Conservation (phyloP, 805 yeast species). For the Alloascoidea africana region DNA sequence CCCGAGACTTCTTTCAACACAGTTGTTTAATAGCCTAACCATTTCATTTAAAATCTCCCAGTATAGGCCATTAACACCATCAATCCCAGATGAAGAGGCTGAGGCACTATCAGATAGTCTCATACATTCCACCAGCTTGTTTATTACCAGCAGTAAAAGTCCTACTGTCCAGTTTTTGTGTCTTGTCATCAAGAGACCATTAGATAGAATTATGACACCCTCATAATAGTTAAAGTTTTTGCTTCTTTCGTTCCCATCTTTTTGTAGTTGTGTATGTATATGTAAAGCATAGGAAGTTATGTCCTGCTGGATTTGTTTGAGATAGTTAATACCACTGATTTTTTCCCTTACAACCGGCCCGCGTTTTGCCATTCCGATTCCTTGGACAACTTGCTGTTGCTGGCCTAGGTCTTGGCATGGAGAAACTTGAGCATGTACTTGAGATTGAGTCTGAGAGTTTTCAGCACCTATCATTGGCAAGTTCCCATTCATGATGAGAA, state of each 20-base stretch:
- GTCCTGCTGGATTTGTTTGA: constrained; percentile 31
- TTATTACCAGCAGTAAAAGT: constrained; percentile 20
- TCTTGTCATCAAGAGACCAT: constrained; percentile 14
- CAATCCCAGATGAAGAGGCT: neutral
- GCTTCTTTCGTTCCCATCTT: neutral
- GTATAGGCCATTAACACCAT: constrained; percentile 17
- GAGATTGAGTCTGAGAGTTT: neutral
- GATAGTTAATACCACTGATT: constrained; percentile 29
- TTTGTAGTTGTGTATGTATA: neutral
- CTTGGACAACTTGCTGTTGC: constrained; percentile 1
- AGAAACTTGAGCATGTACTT: constrained; percentile 3
- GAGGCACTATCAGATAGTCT: no score
- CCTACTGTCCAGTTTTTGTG: constrained; percentile 40
- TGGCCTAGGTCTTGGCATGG: neutral
- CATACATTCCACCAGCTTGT: constrained; percentile 9
- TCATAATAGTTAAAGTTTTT: neutral
- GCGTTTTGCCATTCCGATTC: constrained; percentile 5
- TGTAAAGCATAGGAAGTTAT: constrained; percentile 11
- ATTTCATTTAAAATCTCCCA: constrained; percentile 46
- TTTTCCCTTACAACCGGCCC: constrained; percentile 6
- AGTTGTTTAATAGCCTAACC: constrained; percentile 33
- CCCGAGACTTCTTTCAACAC: constrained; percentile 38
- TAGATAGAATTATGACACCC: neutral
- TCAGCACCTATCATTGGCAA: constrained; percentile 1
- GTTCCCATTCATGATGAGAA: constrained; percentile 7